Evolutionary conservation across 2,329 filamentous ascomycete genomes (phyloP).

Genomic region (Trichoderma cornu-damae): DNA sequence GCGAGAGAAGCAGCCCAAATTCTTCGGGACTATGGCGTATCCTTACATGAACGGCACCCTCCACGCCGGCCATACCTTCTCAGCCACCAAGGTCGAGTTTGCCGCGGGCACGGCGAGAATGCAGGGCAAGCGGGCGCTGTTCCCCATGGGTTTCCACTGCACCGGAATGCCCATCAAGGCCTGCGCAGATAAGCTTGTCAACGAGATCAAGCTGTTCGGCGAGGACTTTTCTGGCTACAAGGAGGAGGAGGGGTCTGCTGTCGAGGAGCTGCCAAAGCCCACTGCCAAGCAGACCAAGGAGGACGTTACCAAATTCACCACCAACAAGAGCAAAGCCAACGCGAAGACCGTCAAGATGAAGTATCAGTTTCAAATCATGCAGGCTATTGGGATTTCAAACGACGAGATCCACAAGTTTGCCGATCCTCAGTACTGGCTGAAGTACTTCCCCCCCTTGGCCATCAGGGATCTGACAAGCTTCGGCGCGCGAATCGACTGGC

Average conservation of each 20-base stretch:
- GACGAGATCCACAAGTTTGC: slow-evolving; percentile 92
- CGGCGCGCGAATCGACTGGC: slow-evolving; percentile 87
- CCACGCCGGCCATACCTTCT: slow-evolving; percentile 90
- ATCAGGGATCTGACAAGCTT: slow-evolving; percentile 75
- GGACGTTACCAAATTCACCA: slow-evolving; percentile 85
- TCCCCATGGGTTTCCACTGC: slow-evolving; percentile 86
- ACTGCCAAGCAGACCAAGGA: slow-evolving; percentile 65
- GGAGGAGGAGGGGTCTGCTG: slow-evolving; percentile 55
- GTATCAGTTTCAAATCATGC: slow-evolving; percentile 95
- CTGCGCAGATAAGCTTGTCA: slow-evolving; percentile 87
- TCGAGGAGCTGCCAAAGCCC: slow-evolving; percentile 43
- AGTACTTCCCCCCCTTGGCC: slow-evolving; percentile 65
- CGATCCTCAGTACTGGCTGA: slow-evolving; percentile 85
- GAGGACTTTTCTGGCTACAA: slow-evolving; percentile 75
- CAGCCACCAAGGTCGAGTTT: slow-evolving; percentile 90
- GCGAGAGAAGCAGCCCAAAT: slow-evolving; percentile 79
- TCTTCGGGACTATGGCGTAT: slow-evolving; percentile 60
- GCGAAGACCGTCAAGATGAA: slow-evolving; percentile 90
- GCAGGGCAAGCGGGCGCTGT: slow-evolving; percentile 81
- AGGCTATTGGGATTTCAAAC: slow-evolving; percentile 78
- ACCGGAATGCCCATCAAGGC: slow-evolving; percentile 99
- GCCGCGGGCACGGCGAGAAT: slow-evolving; percentile 79
- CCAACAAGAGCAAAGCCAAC: slow-evolving; percentile 87
- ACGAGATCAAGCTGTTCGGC: slow-evolving; percentile 86
- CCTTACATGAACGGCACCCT: slow-evolving; percentile 80